Base-by-base conservation (phyloP, 495 filamentous ascomycete genomes). In the Pyrenopolyporus hunteri region DNA sequence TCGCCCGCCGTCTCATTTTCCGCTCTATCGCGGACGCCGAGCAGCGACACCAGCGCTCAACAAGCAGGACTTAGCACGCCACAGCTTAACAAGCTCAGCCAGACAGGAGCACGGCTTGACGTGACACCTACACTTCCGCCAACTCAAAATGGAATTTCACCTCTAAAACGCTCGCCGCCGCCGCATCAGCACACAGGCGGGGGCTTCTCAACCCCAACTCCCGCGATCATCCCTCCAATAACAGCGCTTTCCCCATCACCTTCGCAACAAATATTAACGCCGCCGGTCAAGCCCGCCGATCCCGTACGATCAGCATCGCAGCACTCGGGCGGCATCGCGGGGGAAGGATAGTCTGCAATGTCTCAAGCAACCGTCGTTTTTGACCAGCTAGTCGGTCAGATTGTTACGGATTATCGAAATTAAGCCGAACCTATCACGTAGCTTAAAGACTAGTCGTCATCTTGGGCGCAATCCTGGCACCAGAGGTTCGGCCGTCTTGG, bases 111-210 rank as follows among this genome's bases (percentile, higher is more conserved):
- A 23, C 59, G 46, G 19, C 63, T 66, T 43, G 66, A 71, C 25
- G 32, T 47, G 13, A 65, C 69, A 1, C 69, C 78, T 35, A 80
- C 57, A 68, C 84, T 79, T 63, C 82, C 82, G 48, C 79, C 88
- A 35, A 62, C 78, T 17, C 74, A 78, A 32, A 86, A 84, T 3
- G 90, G 89, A 4, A 73, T 91, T 29, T 93, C 90, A 13, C 91
- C 91, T 3, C 87, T 82, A 33, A 95, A 95, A 69, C 87, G 91
- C 32, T 83, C 82, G 10, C 78, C 82, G 16, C 73, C 78, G 22
- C 62, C 64, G 10, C 65, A 64, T 22, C 70, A 73, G 23, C 70
- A 67, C 54, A 31, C 58, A 51, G 37, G 64, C 54, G 46, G 59
- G 44, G 37, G 56, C 17, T 29, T 64, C 8, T 64, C 62, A 25